Percentiles rank a stretch among this genome's conserved stretches.
Evolutionary conservation across 129 eudicot species (phyloP).

Genomic region (Daucus carota): DH1_v3.0 NC_030383.2:40003501-40004000

Average conservation of each 20-base stretch:
- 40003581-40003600: conserved; percentile 15
- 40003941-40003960: conserved; percentile 30
- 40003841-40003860: conserved; percentile 86
- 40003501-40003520: conserved; percentile 34
- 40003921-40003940: conserved; percentile 42
- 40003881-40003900: conserved; percentile 92
- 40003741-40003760: conserved; percentile 30
- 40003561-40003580: conserved; percentile 24
- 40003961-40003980: conserved; percentile 29
- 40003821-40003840: conserved; percentile 68
- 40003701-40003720: conserved; percentile 34
- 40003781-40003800: conserved; percentile 48
- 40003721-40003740: conserved; percentile 47
- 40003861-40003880: conserved; percentile 86
- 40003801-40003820: conserved; percentile 73
- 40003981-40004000: conserved; percentile 64
- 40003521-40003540: conserved; percentile 22
- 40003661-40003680: conserved; percentile 31
- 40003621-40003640: conserved; percentile 23
- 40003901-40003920: conserved; percentile 67
- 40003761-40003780: conserved; percentile 34
- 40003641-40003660: conserved; percentile 17
- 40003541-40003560: conserved; percentile 22
- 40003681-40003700: conserved; percentile 32
- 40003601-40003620: conserved; percentile 28